Base-by-base conservation (phyloP, 139 green algal genomes). In the Haematococcus sp. region DNA sequence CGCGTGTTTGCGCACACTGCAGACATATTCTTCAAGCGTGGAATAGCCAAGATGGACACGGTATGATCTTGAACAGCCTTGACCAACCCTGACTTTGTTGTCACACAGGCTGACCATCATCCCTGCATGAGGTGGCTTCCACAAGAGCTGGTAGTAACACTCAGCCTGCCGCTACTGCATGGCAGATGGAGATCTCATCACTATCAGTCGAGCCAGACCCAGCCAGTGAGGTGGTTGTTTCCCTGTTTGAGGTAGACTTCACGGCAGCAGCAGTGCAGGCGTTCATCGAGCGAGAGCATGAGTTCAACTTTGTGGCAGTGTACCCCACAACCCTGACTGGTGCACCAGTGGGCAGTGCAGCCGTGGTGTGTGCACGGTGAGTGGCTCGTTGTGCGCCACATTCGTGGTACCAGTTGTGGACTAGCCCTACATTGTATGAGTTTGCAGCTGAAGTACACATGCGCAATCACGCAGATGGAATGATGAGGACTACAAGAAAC, bases 1-100 rank as follows among this genome's bases (percentile, higher is more conserved):
- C 80, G 94, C 13, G 88, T 98, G 30, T 98, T 98, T 80, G 85
- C 86, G 0, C 93, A 98, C 75, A 90, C 84, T 27, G 83, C 88
- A 20, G 84, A 90, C 30, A 83, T 98, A 7, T 98, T 98, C 81
- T 93, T 93, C 49, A 55, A 81, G 19, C 76, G 90, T 2, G 92
- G 92, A 70, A 96, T 98, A 35, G 93, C 93, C 0, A 80, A 84
- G 5, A 70, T 78, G 1, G 86, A 93, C 3, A 97, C 89, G 43
- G 79, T 90, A 49, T 58, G 77, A 3, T 52, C 33, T 25, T 49
- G 46, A 9, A 64, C 16, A 64, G 61, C 69, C n/a, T n/a, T n/a
- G n/a, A n/a, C n/a, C n/a, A n/a, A n/a, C n/a, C n/a, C n/a, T n/a
- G n/a, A 22, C 23, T 54, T 31, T 28, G 43, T 25, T 61, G 49